These are phyloP conservation scores for Tolypocladium tundrense DNA, from an alignment of 2,329 filamentous ascomycete species.

Conservation along the genomic window DNA sequence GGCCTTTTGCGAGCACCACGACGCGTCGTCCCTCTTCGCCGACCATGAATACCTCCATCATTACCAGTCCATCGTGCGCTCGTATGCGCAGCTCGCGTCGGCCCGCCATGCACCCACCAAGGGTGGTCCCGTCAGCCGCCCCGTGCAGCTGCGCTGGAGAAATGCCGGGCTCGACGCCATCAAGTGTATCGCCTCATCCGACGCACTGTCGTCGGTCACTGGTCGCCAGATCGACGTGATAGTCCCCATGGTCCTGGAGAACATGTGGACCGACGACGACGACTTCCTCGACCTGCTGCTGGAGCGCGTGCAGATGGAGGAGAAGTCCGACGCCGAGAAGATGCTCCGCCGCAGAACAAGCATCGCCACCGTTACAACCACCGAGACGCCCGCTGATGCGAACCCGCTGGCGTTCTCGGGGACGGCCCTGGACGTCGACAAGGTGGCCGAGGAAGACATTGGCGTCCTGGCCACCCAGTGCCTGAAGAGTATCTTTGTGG, in stretches of 20 bases:
- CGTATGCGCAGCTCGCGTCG: constrained; percentile 73
- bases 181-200: constrained; percentile 69
- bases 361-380: constrained; percentile 62
- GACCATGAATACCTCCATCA: constrained; percentile 75
- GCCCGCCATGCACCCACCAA: constrained; percentile 44
- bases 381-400: constrained; percentile 50
- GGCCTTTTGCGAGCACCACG: constrained; percentile 80
- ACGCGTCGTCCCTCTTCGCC: constrained; percentile 72
- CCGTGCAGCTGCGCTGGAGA: constrained; percentile 69
- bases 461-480: constrained; percentile 77
- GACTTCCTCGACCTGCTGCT: constrained; percentile 60
- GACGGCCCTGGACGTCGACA: constrained; percentile 79
- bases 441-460: constrained; percentile 79
- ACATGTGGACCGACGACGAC: constrained; percentile 67
- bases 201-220: constrained; percentile 64
- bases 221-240: constrained; percentile 68
- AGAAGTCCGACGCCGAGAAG: constrained; percentile 57
- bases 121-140: constrained; percentile 49
- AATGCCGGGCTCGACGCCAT: constrained; percentile 68
- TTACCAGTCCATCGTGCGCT: constrained; percentile 70
- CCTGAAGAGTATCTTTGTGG: constrained; percentile 74
- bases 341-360: constrained; percentile 61
- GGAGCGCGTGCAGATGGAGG: constrained; percentile 54
- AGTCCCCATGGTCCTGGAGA: constrained; percentile 77
- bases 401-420: constrained; percentile 66